A percentile compares a stretch with the other conserved stretches of the same genome.
These are phyloP conservation scores for Coccomyxa subellipsoidea DNA, from an alignment of 163 green algal genomes.

Conservation along the genomic window DNA sequence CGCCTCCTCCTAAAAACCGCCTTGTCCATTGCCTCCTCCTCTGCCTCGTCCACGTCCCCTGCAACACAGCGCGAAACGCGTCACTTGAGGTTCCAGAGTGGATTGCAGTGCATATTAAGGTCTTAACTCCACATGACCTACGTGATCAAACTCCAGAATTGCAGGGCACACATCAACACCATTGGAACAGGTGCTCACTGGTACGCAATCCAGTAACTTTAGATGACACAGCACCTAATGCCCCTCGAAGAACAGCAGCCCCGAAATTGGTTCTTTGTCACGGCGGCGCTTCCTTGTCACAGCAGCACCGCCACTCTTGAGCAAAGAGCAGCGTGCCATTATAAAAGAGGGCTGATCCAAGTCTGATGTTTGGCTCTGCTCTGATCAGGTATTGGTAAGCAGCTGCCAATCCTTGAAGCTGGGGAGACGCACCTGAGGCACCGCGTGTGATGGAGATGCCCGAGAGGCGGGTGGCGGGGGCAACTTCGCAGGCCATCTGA, in stretches of 20 bases:
- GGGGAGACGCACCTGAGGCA: background rate
- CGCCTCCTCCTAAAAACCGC: background rate
- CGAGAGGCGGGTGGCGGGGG: background rate
- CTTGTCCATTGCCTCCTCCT: background rate
- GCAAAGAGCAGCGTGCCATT: too few species aligned
- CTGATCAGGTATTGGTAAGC: too few species aligned
- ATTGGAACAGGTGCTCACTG: background rate
- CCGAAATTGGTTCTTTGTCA: too few species aligned
- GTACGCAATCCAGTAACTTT: too few species aligned
- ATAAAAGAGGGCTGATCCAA: too few species aligned
- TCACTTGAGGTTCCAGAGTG: too few species aligned
- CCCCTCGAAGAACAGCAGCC: too few species aligned
- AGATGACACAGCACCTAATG: too few species aligned
- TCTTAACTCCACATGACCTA: background rate
- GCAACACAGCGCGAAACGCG: background rate
- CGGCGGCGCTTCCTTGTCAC: too few species aligned
- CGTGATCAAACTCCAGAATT: background rate
- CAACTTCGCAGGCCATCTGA: background rate
- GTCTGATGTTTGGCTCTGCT: too few species aligned
- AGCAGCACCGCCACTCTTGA: background rate
- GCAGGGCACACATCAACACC: background rate
- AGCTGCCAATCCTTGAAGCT: background rate
- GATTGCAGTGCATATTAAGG: background rate
- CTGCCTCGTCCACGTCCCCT: background rate
- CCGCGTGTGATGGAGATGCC: background rate